Conservation (phyloP, 2,329 filamentous ascomycete species). For the Thelonectria olida region DNA sequence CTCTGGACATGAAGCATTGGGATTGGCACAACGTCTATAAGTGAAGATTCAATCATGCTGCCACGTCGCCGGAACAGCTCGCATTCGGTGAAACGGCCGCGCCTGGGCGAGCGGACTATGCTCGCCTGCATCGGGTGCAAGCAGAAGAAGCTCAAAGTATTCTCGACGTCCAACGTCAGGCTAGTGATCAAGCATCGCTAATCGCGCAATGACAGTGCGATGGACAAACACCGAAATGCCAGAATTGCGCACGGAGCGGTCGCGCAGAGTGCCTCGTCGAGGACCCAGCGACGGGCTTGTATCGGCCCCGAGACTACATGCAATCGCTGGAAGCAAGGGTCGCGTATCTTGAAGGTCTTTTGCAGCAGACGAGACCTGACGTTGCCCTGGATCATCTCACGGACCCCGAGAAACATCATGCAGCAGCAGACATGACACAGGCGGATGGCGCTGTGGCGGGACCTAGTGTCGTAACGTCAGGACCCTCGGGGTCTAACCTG, state of each 20-base stretch:
- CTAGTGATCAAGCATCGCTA: not conserved
- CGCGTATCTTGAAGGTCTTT: slow-evolving; percentile 25
- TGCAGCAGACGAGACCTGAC: slow-evolving; percentile 24
- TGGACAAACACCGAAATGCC: slow-evolving; percentile 20
- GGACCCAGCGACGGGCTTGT: slow-evolving; percentile 26
- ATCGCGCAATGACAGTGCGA: slow-evolving; percentile 20
- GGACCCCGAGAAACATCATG: slow-evolving; percentile 5
- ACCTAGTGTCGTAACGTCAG: not conserved
- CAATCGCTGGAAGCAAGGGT: slow-evolving; percentile 26
- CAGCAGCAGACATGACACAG: not conserved
- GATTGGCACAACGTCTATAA: not conserved
- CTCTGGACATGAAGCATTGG: too few relatives aligned
- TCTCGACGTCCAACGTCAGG: too few relatives aligned
- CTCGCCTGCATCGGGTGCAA: slow-evolving; percentile 28
- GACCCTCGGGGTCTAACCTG: not conserved
- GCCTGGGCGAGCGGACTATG: slow-evolving; percentile 25
- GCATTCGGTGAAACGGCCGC: slow-evolving; percentile 20
- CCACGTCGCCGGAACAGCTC: slow-evolving; percentile 12
- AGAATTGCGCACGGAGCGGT: slow-evolving; percentile 21
- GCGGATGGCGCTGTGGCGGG: not conserved
- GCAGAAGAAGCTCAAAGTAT: slow-evolving; percentile 31
- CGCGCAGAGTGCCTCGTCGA: slow-evolving; percentile 30
- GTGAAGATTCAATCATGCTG: not conserved
- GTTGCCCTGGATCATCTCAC: slow-evolving; percentile 25
- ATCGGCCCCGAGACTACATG: slow-evolving; percentile 28